Percentiles rank a stretch among this genome's conserved stretches.
These are phyloP conservation scores for Colletotrichum costaricense DNA, from an alignment of 2,329 filamentous ascomycete genomes.

Conservation along the genomic window DNA sequence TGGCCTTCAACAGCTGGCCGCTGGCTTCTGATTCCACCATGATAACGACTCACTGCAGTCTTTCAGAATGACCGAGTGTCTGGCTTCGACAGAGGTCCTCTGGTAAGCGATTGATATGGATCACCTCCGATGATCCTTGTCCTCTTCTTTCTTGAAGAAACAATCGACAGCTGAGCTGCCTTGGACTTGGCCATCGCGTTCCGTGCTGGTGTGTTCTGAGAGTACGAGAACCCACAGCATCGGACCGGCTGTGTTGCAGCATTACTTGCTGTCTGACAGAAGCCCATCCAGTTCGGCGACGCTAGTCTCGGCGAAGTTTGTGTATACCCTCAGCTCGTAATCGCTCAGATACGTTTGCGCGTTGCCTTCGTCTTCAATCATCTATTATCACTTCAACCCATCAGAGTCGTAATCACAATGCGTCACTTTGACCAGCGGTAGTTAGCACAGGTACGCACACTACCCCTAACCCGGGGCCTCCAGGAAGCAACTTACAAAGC, in stretches of 20 bases:
- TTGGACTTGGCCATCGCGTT: neutral
- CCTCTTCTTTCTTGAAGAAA: neutral
- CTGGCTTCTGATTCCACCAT: neutral
- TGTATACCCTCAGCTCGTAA: neutral
- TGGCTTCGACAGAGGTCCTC: neutral
- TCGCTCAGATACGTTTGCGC: neutral
- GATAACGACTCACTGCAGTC: neutral
- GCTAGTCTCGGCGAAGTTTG: neutral
- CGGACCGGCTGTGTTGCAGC: neutral
- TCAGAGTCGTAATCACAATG: constrained; percentile 4
- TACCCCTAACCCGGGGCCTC: neutral
- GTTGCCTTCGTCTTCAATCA: neutral
- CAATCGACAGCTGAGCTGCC: neutral
- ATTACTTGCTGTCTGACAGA: too few relatives aligned
- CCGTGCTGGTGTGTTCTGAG: neutral
- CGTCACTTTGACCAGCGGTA: constrained; percentile 6
- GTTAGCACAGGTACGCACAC: neutral
- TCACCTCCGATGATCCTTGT: neutral
- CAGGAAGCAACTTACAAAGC: constrained; percentile 14
- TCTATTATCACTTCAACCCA: neutral
- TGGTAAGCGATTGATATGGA: neutral
- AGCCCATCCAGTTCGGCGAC: neutral
- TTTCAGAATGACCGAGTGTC: neutral
- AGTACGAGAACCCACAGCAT: neutral
- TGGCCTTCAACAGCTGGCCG: neutral